phyloP scores from a whole-genome alignment of 169 alveolate genomes.

The Plasmodium cynomolgi region DNA sequence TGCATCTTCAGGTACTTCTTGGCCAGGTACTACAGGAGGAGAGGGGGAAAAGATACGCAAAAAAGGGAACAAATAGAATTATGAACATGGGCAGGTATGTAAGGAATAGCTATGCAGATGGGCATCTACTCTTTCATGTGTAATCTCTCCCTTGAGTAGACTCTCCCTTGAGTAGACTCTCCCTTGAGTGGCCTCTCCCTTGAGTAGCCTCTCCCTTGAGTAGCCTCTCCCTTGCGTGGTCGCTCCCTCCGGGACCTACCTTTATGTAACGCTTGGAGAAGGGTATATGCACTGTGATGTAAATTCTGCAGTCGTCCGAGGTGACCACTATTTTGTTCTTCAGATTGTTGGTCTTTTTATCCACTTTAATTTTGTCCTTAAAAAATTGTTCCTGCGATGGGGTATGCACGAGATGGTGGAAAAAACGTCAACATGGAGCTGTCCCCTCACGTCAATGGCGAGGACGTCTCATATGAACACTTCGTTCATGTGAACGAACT shows the following conservation, averaged over 20 bases:
- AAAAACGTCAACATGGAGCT: not conserved
- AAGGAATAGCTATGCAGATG: not conserved
- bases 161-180: too few species aligned
- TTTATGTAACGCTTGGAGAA: conserved; percentile 98
- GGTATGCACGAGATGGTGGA: not conserved
- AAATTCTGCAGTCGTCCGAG: conserved; percentile 92
- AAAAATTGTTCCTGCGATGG: conserved; percentile 92
- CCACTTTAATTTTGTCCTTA: conserved; percentile 94
- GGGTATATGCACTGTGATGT: conserved; percentile 95
- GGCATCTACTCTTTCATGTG: too few species aligned
- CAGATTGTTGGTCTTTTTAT: conserved; percentile 96
- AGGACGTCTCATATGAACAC: not conserved
- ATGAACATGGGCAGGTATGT: not conserved
- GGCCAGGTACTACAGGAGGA: conserved; percentile 95
- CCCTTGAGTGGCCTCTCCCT: too few species aligned
- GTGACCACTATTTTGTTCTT: conserved; percentile 93
- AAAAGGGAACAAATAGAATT: not conserved
- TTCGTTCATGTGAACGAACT: not conserved
- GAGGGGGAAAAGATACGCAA: not conserved
- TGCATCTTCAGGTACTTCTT: conserved; percentile 98
- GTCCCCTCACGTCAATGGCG: not conserved
- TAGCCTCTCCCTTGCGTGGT: too few species aligned
- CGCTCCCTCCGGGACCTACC: conserved; percentile 63
- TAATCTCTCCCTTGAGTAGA: too few species aligned
- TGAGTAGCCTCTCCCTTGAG: too few species aligned